phyloP scores from a whole-genome alignment of 495 filamentous ascomycete genomes.

The Pyronema domesticum region DNA sequence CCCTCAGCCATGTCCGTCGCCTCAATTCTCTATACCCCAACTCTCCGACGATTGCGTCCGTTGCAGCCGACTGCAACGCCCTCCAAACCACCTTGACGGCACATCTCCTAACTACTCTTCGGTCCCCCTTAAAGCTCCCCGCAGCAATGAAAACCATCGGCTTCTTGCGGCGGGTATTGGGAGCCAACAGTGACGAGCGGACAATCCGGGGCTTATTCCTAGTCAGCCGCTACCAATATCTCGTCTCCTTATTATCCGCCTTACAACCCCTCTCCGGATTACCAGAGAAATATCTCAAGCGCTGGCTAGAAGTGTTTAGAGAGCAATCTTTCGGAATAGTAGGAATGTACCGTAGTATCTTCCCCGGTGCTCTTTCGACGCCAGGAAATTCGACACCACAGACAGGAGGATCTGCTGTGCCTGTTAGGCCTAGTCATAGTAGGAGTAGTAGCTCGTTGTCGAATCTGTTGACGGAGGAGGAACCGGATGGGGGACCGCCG shows the following conservation, averaged over 20 bases:
- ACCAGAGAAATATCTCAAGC: conserved; percentile 81
- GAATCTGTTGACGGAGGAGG: conserved; percentile 9
- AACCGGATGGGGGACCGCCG: conserved; percentile 32
- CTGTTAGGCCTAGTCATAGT: conserved; percentile 24
- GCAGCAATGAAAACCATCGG: conserved; percentile 81
- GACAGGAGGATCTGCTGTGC: conserved; percentile 9
- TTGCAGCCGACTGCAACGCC: conserved; percentile 61
- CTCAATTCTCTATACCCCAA: conserved; percentile 66
- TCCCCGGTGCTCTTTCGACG: conserved; percentile 34
- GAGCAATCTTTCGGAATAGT: conserved; percentile 95
- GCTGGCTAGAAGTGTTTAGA: conserved; percentile 93
- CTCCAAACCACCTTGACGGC: conserved; percentile 81
- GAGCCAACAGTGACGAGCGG: conserved; percentile 38
- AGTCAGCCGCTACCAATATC: conserved; percentile 62
- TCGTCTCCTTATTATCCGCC: conserved; percentile 64
- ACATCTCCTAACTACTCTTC: conserved; percentile 62
- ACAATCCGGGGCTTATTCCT: conserved; percentile 69
- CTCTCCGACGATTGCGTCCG: conserved; percentile 53
- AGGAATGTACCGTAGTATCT: conserved; percentile 80
- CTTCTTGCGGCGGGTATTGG: conserved; percentile 54
- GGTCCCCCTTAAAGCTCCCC: conserved; percentile 72
- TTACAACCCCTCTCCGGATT: conserved; percentile 72
- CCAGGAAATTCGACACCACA: conserved; percentile 17
- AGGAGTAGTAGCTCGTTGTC: conserved; percentile 8
- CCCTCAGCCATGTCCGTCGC: conserved; percentile 84